Evolutionary conservation across 1,284 basidiomycete genomes (phyloP), one percentile per base, ranked within the genome.

Genomic region (Agaricales sp.): DNA sequence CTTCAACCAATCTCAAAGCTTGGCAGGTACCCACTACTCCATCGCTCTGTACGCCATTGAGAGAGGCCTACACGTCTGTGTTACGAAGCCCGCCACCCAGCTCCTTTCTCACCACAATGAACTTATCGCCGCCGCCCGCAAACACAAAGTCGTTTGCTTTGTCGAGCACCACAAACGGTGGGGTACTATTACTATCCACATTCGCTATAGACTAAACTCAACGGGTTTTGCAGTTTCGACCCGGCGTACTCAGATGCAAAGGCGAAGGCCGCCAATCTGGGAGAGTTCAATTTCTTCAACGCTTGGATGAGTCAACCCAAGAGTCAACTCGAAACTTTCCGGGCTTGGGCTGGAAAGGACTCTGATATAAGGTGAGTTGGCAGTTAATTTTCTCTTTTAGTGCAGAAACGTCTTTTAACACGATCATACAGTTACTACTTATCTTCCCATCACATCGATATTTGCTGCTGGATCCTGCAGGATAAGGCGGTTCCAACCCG

Each of bases 301-400:
- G 84, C 86, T 45, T 88, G 85, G 86, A 96, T 96, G 92, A 91
- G 87, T 59, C 92, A 95, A 64, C 92, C 92, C 45, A 96, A 96
- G 70, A 85, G 80, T 61, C 92, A 96, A 68, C 75, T 96, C 22
- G 88, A 92, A 66, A 94, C 92, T 0, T 95, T 94, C 79, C 82
- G 84, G 53, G 87, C 87, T 16, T 95, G 92, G 92, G 92, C 92
- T 4, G 92, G 92, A 19, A 88, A 85, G 64, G 92, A 94, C 62
- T 90, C 87, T 21, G 92, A 94, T 59, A 93, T 93, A 64, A 86
- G 82, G 82, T 78, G 50, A 55, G 55, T 41, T 30, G 45, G 25
- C 44, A 47, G n/a, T n/a, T n/a, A n/a, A 24, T 26, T 21, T 35
- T 35, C 14, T 45, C 3, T 38, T 37, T 2, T 16, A 16, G 22